Evolutionary conservation across 352 stramenopile species (phyloP), one percentile per base, ranked within the genome.

Genomic region (Phytophthora pinifolia): DNA sequence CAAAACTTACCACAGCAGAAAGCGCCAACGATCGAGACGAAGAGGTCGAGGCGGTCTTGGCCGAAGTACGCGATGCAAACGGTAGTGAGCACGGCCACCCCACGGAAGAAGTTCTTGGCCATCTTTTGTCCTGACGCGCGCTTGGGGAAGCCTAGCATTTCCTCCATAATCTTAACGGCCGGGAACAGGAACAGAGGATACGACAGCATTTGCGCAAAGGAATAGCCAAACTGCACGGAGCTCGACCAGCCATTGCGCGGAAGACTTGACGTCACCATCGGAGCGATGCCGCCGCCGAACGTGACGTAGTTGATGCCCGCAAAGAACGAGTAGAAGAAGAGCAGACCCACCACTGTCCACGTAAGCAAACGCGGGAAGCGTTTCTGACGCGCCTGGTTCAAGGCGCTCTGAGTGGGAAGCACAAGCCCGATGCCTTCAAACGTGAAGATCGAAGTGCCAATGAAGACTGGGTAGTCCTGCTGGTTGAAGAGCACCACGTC

Each of bases 281-380:
- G 68, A 36, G 81, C 45, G 38, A 89, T 83, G 7, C 34, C 22
- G 10, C 72, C 65, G n/a, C 84, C 84, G 68, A 92, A 85, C 14
- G 84, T 72, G 6, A 86, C 29, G 69, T 94, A 94, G 59, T 91
- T 89, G 59, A 86, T 72, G 6, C 73, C 73, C 9, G 84, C 82
- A 54, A 94, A 94, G 57, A 88, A 74, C 46, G 70, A 89, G 67
- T 92, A 94, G 58, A 94, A 92, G 30, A 88, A 60, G 10, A 92
- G 65, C 31, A 94, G 45, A 0, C 80, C 82, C 7, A 86, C 52
- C 5, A 94, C 80, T 1, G 84, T 94, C 38, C 58, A 70, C 3
- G 64, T 68, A 2, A 93, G 59, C 32, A 93, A 59, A 14, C 49
- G 31, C 0, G 79, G 73, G 65, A 91, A 93, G 32, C 79, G 81